Base-by-base conservation (phyloP, 345 rosid species). In the Citrus cavaleriei region DNA sequence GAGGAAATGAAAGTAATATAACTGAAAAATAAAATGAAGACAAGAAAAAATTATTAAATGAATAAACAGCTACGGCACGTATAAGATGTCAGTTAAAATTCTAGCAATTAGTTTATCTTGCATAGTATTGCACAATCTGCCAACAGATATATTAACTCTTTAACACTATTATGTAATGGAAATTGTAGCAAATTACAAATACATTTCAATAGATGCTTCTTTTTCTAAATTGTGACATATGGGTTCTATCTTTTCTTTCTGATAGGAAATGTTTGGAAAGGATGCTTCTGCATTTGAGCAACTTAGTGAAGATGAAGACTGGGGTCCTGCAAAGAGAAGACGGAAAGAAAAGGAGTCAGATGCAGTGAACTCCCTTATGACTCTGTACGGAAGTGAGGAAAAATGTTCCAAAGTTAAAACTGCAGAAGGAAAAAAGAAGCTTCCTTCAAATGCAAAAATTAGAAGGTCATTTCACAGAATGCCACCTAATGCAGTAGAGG, bases 231-330 rank as follows among this genome's bases (percentile, higher is more conserved):
- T 51, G 75, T 54, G 37, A 67, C 62, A 7, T 34, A 34, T 34
- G 10, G 28, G 10, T 57, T 70, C 61, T 28, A 19, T 77, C 71
- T 34, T 75, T 55, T 64, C 51, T n/a, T 87, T 35, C 58, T 54
- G 25, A 35, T 77, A 96, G 99, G 99, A 94, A 87, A 94, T 96
- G 98, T 96, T 96, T 79, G 99, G 99, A 73, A 96, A 92, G 86
- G 99, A 94, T 85, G 93, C 91, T 73, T 83, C 81, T 70, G 80
- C 83, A 61, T 84, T 80, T 64, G 99, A 93, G 77, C 95, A 88
- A 86, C 84, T 86, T 67, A 96, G 97, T 46, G 99, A 96, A 85
- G 99, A 96, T 84, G 99, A 96, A 88, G 99, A 96, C 77, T 96
- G 98, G 99, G 99, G 99, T 84, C 99, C 99, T 54, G 79, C 83